Evolutionary conservation across 768 basidiomycete species (phyloP), one percentile per base, ranked within the genome.

Genomic region (Sporobolomyces phaffii): DNA sequence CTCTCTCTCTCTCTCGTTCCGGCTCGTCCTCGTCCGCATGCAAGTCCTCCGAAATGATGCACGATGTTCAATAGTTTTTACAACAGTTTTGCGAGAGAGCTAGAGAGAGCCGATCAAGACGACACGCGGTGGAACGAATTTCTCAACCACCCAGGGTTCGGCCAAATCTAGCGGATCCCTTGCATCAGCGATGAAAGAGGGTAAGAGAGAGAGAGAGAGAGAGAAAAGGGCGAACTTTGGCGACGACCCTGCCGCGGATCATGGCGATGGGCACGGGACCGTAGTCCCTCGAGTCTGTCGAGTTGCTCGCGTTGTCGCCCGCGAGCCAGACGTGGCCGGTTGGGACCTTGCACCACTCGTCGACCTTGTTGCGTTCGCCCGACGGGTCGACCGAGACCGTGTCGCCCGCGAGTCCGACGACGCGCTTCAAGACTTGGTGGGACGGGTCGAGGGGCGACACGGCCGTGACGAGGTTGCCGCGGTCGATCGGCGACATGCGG

Each of bases 341-440:
- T 17, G 40, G 51, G 2, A 54, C 61, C 28, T 48, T 51, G 43
- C 58, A 60, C 61, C 62, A 64, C 34, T 69, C 48, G 34, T 53
- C 71, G 43, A 57, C 68, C 62, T 50, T 67, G 15, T 49, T 60
- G 41, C 69, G 41, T 24, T 72, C 75, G 43, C 76, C 64, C n/a
- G 73, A 62, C 24, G 93, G 93, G 76, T 98, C 91, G 26, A 91
- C 87, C 67, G 90, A 91, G 34, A 98, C 76, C 40, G 86, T 79
- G 77, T 97, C 94, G 6, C 94, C 93, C 28, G 91, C 88, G 28
- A 98, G 79, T 2, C 92, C 94, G 40, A 94, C 82, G 15, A 98
- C 80, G 45, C 94, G 85, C 80, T 98, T 98, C 79, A 72, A 56
- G 45, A 67, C 63, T 40, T 68, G 66, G 28, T 72, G 65, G 0